Conservation (phyloP, 495 filamentous ascomycete genomes). For the Penicillium alfredii region DNA sequence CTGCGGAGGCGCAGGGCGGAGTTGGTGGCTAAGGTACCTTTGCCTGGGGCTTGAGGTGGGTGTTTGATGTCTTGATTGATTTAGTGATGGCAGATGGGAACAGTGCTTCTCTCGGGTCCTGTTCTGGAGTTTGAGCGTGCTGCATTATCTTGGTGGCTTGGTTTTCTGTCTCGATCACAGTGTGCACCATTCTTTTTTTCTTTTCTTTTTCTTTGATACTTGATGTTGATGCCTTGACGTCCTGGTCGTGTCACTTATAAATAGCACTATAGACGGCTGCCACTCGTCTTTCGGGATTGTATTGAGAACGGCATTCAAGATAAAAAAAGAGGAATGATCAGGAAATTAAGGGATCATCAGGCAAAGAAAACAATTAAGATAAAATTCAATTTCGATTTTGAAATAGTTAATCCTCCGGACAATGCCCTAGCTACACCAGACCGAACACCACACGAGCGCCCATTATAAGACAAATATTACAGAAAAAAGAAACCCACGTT, state of each 20-base stretch:
- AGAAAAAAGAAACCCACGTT: slow-evolving; percentile 9
- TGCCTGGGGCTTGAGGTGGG: slow-evolving; percentile 14
- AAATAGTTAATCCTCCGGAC: slow-evolving; percentile 16
- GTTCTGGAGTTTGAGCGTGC: too few relatives aligned
- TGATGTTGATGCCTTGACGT: too few relatives aligned
- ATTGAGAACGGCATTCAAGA: too few relatives aligned
- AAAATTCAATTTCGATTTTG: slow-evolving; percentile 15
- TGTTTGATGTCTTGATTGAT: neutral
- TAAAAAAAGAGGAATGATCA: too few relatives aligned
- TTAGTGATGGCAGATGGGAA: neutral
- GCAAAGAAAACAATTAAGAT: slow-evolving; percentile 8
- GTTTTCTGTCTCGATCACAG: neutral
- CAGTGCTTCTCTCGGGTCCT: neutral
- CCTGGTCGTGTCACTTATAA: too few relatives aligned
- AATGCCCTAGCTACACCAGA: slow-evolving; percentile 21
- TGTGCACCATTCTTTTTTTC: too few relatives aligned
- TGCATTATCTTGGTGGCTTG: neutral
- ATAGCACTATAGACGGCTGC: too few relatives aligned
- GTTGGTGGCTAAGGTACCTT: slow-evolving; percentile 16
- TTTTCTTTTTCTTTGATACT: too few relatives aligned
- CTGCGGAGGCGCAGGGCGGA: slow-evolving; percentile 26
- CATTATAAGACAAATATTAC: slow-evolving; percentile 14
- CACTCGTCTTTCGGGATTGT: too few relatives aligned
- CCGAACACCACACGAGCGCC: slow-evolving; percentile 39
- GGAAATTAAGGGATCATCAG: too few relatives aligned